Evolutionary conservation across 108 stramenopile species (phyloP).

Genomic region (Nitzschia sp.): DNA sequence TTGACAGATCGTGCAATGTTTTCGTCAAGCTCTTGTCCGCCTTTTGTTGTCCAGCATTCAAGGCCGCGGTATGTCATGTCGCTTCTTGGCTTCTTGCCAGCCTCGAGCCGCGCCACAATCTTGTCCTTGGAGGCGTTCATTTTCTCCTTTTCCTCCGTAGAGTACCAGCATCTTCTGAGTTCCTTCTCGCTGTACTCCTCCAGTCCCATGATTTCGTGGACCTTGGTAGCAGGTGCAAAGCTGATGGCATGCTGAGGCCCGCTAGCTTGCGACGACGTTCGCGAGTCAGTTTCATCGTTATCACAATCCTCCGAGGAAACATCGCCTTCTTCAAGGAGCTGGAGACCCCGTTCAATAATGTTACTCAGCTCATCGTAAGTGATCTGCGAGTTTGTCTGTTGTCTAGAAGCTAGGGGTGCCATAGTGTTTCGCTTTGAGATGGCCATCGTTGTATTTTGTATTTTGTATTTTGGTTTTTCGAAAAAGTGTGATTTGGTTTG

Average conservation of each 20-base stretch:
- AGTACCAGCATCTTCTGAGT: constrained; percentile 28
- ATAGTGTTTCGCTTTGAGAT: too few relatives aligned
- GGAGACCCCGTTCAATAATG: too few relatives aligned
- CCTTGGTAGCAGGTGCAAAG: not conserved
- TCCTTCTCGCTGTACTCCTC: constrained; percentile 24
- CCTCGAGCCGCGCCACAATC: constrained; percentile 21
- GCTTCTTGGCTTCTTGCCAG: constrained; percentile 10
- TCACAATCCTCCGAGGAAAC: too few relatives aligned
- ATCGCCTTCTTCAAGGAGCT: too few relatives aligned
- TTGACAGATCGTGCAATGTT: constrained; percentile 12
- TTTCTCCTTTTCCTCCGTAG: constrained; percentile 26
- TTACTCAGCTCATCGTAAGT: too few relatives aligned
- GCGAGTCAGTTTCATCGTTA: constrained; percentile 8
- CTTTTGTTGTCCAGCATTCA: constrained; percentile 32
- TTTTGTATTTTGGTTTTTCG: too few relatives aligned
- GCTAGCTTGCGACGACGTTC: not conserved
- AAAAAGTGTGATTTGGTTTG: too few relatives aligned
- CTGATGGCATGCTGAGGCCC: constrained; percentile 10
- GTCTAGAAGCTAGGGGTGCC: too few relatives aligned
- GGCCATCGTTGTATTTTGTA: too few relatives aligned
- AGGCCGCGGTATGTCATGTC: constrained; percentile 34
- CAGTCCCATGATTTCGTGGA: constrained; percentile 1
- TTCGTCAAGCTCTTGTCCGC: constrained; percentile 22
- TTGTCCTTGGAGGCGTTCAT: constrained; percentile 27
- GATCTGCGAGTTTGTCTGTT: too few relatives aligned